phyloP scores from a whole-genome alignment of 106 monocot species.

The Agapanthus africanus region DNA sequence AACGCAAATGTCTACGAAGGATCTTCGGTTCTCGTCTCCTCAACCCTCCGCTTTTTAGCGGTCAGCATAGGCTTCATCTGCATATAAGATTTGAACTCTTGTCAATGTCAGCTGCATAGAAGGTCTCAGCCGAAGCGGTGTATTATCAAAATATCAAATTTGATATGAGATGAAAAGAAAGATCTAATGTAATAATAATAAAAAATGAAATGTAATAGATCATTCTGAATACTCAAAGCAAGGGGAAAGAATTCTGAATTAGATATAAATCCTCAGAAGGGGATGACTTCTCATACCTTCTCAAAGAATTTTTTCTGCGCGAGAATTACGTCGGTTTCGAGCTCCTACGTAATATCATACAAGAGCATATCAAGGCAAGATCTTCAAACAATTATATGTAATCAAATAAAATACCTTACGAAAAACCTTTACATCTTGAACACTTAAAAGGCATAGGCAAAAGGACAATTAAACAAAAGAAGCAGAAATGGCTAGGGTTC shows the following conservation, averaged over 20 bases:
- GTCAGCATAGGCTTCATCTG: too few species aligned
- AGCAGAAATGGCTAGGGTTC: too few species aligned
- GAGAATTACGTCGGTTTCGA: not conserved
- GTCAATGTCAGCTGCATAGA: not conserved
- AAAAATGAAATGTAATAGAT: not conserved
- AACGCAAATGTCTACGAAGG: not conserved
- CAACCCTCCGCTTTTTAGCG: not conserved
- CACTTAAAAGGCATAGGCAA: not conserved
- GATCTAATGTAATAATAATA: not conserved
- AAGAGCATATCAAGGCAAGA: not conserved
- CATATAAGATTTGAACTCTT: too few species aligned
- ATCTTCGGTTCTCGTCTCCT: not conserved
- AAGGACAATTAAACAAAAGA: not conserved
- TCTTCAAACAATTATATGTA: too few species aligned
- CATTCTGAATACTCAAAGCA: not conserved
- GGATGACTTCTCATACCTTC: not conserved
- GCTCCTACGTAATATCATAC: not conserved
- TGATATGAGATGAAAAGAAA: not conserved
- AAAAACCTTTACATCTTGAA: not conserved
- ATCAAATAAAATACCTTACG: not conserved
- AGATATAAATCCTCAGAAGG: not conserved
- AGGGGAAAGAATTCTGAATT: not conserved
- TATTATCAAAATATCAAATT: too few species aligned
- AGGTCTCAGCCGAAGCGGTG: conserved; percentile 2
- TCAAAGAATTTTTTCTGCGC: not conserved